Conservation (phyloP, 176 grass and related monocot genomes). For the Metroxylon sagu region DNA sequence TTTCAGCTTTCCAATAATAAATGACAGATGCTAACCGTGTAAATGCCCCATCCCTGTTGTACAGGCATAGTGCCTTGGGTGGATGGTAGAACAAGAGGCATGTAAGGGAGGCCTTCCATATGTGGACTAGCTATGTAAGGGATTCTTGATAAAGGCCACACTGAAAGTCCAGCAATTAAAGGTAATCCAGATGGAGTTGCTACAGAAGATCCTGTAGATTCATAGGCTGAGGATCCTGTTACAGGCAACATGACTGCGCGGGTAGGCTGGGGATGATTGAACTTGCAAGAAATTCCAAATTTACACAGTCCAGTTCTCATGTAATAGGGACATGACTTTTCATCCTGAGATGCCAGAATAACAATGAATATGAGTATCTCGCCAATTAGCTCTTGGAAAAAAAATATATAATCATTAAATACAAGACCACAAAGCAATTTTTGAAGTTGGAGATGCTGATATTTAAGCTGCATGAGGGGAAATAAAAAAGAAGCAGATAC, state of each 20-base stretch:
- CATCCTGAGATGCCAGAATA: constrained; percentile 6
- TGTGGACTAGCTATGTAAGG: constrained; percentile 14
- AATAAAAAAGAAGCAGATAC: constrained; percentile 22
- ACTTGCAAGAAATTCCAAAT: constrained; percentile 32
- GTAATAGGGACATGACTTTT: constrained; percentile 15
- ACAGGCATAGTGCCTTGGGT: constrained; percentile 12
- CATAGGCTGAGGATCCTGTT: constrained; percentile 15
- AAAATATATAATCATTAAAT: too few species aligned
- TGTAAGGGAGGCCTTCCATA: constrained; percentile 19
- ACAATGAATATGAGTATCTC: neutral
- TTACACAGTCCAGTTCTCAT: constrained; percentile 11
- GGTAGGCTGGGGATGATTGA: constrained; percentile 31
- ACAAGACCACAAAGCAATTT: too few species aligned
- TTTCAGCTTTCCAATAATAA: neutral
- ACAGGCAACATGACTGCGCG: constrained; percentile 9
- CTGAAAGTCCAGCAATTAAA: constrained; percentile 15
- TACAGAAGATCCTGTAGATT: constrained; percentile 18
- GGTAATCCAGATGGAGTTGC: constrained; percentile 6
- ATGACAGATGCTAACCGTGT: constrained; percentile 14
- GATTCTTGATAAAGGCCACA: constrained; percentile 24
- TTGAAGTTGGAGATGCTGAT: too few species aligned
- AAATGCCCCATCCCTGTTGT: constrained; percentile 23
- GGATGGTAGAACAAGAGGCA: constrained; percentile 14
- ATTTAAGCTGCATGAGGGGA: too few species aligned
- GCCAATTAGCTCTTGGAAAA: neutral